Conservation (phyloP, 768 basidiomycete species). For the Trametes elegans region DNA sequence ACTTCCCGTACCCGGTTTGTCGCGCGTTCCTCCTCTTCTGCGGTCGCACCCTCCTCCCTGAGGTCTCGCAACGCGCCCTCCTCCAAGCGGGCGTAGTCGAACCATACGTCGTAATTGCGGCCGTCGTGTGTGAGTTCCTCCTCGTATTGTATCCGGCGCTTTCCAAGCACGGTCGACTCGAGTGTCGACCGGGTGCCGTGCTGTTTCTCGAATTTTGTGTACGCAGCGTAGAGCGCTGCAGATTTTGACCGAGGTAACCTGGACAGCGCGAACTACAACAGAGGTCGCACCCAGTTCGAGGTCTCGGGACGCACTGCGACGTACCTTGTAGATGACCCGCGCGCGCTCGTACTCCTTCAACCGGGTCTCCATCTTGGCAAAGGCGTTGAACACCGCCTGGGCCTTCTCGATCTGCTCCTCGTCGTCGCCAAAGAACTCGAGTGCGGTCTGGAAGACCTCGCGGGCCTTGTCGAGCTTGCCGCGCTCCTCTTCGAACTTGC, state of each 20-base stretch:
- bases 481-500: slow-evolving; percentile 63
- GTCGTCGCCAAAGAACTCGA: slow-evolving; percentile 64
- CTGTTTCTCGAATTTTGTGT: slow-evolving; percentile 98
- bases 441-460: slow-evolving; percentile 64
- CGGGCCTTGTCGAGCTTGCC: slow-evolving; percentile 60
- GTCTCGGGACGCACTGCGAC: slow-evolving; percentile 13
- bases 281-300: neutral
- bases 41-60: slow-evolving; percentile 68
- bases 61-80: slow-evolving; percentile 82
- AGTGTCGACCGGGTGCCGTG: slow-evolving; percentile 86
- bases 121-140: slow-evolving; percentile 91
- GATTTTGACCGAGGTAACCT: slow-evolving; percentile 93
- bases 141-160: slow-evolving; percentile 98
- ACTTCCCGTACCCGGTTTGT: slow-evolving; percentile 79
- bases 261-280: slow-evolving; percentile 82
- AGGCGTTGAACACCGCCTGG: slow-evolving; percentile 88
- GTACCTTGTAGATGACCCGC: slow-evolving; percentile 93
- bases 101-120: slow-evolving; percentile 97
- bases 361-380: slow-evolving; percentile 97
- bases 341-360: slow-evolving; percentile 97
- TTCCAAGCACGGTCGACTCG: slow-evolving; percentile 92
- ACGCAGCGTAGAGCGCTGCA: slow-evolving; percentile 80
- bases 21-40: slow-evolving; percentile 65
- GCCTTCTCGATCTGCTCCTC: slow-evolving; percentile 71
- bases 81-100: slow-evolving; percentile 92